A percentile compares a stretch with the other conserved stretches of the same genome.
These are phyloP conservation scores for Neurospora sp. DNA, from an alignment of 495 filamentous ascomycete genomes.

Conservation along the genomic window DNA sequence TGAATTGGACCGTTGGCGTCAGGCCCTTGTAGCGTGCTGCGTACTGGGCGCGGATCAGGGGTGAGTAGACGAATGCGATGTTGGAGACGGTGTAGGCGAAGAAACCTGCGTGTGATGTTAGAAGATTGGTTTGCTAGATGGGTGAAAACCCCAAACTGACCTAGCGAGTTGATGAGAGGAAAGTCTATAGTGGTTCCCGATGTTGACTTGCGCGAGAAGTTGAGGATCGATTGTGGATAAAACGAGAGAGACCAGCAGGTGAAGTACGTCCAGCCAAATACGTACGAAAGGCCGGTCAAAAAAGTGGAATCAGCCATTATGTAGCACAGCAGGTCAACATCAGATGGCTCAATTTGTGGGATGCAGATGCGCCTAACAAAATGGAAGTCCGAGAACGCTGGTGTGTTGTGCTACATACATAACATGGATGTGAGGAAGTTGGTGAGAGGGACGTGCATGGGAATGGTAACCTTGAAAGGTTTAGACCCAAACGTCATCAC, in stretches of 20 bases:
- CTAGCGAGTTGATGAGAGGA: constrained; percentile 69
- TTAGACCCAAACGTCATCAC: not conserved
- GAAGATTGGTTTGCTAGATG: not conserved
- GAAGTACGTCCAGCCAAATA: constrained; percentile 52
- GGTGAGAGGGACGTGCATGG: not conserved
- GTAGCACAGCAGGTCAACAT: not conserved
- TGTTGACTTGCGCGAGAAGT: constrained; percentile 63
- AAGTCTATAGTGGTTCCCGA: constrained; percentile 79
- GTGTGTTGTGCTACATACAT: not conserved
- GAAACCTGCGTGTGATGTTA: constrained; percentile 46
- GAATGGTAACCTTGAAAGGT: not conserved
- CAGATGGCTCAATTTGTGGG: too few species aligned
- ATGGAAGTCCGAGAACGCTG: not conserved
- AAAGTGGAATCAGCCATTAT: not conserved
- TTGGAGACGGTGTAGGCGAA: constrained; percentile 61
- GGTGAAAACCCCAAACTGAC: constrained; percentile 26
- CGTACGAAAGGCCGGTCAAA: constrained; percentile 32
- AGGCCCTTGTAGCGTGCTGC: constrained; percentile 62
- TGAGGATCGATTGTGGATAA: constrained; percentile 79
- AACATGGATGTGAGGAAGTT: not conserved
- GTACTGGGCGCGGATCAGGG: constrained; percentile 70
- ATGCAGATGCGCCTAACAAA: not conserved
- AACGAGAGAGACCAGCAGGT: constrained; percentile 80
- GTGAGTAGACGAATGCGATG: constrained; percentile 61
- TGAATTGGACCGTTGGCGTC: constrained; percentile 75